Percentiles rank a stretch among this genome's conserved stretches.
Conservation (phyloP, 805 yeast genomes). For the Yamadazyma sp. region DNA sequence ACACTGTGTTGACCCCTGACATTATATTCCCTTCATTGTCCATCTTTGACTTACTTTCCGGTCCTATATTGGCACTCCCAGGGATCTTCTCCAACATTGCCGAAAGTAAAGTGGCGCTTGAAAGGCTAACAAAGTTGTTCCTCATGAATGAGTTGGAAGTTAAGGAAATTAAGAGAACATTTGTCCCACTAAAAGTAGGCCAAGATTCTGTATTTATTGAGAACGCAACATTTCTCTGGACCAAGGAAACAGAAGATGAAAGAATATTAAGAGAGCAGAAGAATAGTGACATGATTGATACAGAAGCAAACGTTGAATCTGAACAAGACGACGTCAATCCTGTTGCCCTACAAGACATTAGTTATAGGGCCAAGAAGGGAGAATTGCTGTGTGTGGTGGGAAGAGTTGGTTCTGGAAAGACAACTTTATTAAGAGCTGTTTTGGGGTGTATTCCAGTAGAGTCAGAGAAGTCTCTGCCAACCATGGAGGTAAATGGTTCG, state of each 20-base stretch:
- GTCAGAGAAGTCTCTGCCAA: slow-evolving; percentile 18
- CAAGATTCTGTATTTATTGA: slow-evolving; percentile 26
- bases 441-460: slow-evolving; percentile 28
- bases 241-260: slow-evolving; percentile 12
- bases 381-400: slow-evolving; percentile 43
- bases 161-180: slow-evolving; percentile 21
- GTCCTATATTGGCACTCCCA: slow-evolving; percentile 36
- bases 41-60: slow-evolving; percentile 35
- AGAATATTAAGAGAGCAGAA: slow-evolving; percentile 2
- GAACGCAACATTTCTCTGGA: slow-evolving; percentile 35
- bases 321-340: slow-evolving; percentile 17
- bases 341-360: slow-evolving; percentile 31
- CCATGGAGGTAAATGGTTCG: slow-evolving; percentile 29
- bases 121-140: slow-evolving; percentile 34
- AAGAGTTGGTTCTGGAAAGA: slow-evolving; percentile 41
- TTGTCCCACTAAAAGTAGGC: slow-evolving; percentile 18
- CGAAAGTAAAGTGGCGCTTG: slow-evolving; percentile 33
- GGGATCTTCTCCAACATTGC: slow-evolving; percentile 26
- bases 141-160: slow-evolving; percentile 34
- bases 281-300: slow-evolving; percentile 16
- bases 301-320: slow-evolving; percentile 18
- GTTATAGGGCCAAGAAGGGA: slow-evolving; percentile 34
- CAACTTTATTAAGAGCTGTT: slow-evolving; percentile 35
- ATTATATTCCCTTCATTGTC: slow-evolving; percentile 42
- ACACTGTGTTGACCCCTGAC: slow-evolving; percentile 33